Evolutionary conservation across 805 yeast species (phyloP), one percentile per base, ranked within the genome.

Genomic region (Candida maesae): DNA sequence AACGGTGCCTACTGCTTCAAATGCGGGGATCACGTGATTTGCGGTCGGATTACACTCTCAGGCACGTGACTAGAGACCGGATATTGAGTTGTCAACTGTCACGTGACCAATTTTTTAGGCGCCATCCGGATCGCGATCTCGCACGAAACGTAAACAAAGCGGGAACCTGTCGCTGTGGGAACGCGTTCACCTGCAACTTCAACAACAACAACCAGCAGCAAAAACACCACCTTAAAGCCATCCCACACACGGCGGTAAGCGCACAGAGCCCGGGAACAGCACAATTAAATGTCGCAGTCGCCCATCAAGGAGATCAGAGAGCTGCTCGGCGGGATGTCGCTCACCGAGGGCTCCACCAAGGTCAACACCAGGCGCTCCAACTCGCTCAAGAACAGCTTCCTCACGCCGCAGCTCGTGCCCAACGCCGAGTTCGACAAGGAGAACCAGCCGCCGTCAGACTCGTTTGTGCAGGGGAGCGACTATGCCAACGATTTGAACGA

Each of bases 381-480:
- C 13, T 29, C 33, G 10, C 28, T 27, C 24, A 48, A 34, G 39
- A 41, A 38, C 36, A 45, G 41, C 19, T 29, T 45, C 17, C 43
- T 36, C 29, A 25, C 29, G 10, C 47, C 49, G 1, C 36, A 42
- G 33, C 38, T 46, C 19, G 15, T 43, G 12, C 26, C 32, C 21
- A 42, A 44, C 33, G 21, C 27, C 4, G 49, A 45, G 9, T 40
- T 43, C 26, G 46, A 46, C 36, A 38, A 42, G 35, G 50, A 45
- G 43, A 41, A 50, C 38, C 18, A 20, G 13, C 18, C 36, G 28
- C 12, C 24, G 23, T 16, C 31, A n/a, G 35, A 20, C 18, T 4
- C 14, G 3, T 33, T 41, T 8, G 24, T 35, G 4, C 39, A 32
- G 13, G 21, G 19, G 11, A 19, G 8, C 2, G 39, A 32, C 34